Base-by-base conservation (phyloP, 441 rosid genomes). In the Brassica balearica region DNA sequence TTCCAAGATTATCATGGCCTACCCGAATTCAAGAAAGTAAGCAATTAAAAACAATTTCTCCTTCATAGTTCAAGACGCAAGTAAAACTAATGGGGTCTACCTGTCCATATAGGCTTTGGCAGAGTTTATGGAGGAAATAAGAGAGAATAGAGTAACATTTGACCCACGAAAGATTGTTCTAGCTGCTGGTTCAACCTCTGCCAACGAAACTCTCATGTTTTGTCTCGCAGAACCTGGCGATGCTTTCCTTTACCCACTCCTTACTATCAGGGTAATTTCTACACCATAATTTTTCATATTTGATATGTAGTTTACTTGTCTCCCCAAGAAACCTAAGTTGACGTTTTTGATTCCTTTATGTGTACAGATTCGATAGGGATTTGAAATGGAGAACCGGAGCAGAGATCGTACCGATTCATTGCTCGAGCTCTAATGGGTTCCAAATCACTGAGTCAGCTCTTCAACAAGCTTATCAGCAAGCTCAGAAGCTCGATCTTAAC, bases 1-100 rank as follows among this genome's bases (percentile, higher is more conserved):
- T 95, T 95, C 79, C 98, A 94, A 82, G 98, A 95, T 75, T 95
- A 95, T 73, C 93, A 92, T 70, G 98, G 98, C 71, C 83, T 90
- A 8, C 94, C 97, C 0, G 86, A 80, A 3, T 95, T 95, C 84
- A 95, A 95, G 74, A 83, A 89, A 74, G 96, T 88, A 79, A 76
- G 84, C 55, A 11, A 17, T 1, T 29, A 1, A 6, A 1, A 0
- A 5, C 10, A 23, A 23, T 14, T 10, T 51, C 17, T 60, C 14
- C 27, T 59, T 29, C 46, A 76, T 20, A 29, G 51, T 43, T 67
- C 10, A 27, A 27, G 14, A 61, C 9, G 2, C 29, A 29, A 20
- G 68, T 59, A 65, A 70, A 10, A 10, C 4, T 43, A 51, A 51
- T 41, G 29, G 23, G 38, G 36, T 34, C 9, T 64, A 1, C 38